Evolutionary conservation across 2,329 filamentous ascomycete species (phyloP), one percentile per base, ranked within the genome.

Genomic region (Fusarium irregulare): DNA sequence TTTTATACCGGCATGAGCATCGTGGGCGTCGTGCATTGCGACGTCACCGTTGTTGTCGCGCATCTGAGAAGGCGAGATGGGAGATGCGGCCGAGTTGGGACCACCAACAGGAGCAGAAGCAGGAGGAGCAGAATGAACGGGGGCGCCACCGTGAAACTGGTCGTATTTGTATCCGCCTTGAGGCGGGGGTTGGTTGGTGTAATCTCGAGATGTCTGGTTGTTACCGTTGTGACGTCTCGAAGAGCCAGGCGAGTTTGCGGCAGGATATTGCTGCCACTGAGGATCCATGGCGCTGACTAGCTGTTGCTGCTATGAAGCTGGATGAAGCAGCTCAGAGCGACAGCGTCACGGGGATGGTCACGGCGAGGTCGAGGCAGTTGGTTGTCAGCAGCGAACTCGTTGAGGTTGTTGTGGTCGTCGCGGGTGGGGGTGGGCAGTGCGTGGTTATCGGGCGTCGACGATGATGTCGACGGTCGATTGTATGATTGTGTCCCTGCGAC

Each of bases 1-100:
- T 81, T 97, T 97, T 77, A 93, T 89, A 80, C 91, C 89, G 76
- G 92, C 91, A 82, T 97, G 97, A 49, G 92, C 89, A 80, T 97
- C 94, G 71, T 87, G 86, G 66, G 89, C 84, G 80, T 97, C 94
- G 81, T 96, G 93, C 94, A 98, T 98, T 66, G 91, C 84, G 62
- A 93, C 86, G 81, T 94, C 92, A 76, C 90, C 88, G 78, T 92
- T 93, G 71, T 88, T 88, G 81, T 93, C 91, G 83, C 91, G 90
- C 76, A 86, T 80, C 75, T 89, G 87, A 73, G 87, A 84, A 69
- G 85, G 85, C 61, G 73, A 68, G 76, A 88, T 83, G 67, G 89
- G 86, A 60, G 90, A 90, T 41, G 86, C 83, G 64, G 85, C 83
- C 76, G 89, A 83, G 75, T 87, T 80, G 83, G 89, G 83, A 75